phyloP scores from a whole-genome alignment of 768 basidiomycete species.

The Psilocybe cyanescens region DNA sequence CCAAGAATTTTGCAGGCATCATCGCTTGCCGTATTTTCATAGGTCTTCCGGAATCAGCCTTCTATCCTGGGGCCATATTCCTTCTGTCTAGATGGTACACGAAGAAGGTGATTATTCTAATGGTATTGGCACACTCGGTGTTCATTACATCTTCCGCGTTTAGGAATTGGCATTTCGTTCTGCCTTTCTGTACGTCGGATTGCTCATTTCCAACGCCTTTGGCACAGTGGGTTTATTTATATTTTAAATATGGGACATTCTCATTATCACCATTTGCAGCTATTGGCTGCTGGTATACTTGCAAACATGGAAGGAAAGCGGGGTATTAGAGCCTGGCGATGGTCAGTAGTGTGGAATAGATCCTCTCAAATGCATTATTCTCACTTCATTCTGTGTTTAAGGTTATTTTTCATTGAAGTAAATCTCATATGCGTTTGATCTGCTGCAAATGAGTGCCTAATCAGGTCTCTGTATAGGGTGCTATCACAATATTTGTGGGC shows the following conservation, averaged over 20 bases:
- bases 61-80: constrained; percentile 61
- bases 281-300: constrained; percentile 79
- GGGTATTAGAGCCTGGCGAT: constrained; percentile 75
- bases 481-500: constrained; percentile 3
- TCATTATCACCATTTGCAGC: constrained; percentile 30
- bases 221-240: constrained; percentile 50
- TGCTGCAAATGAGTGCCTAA: constrained; percentile 6
- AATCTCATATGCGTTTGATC: constrained; percentile 36
- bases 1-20: constrained; percentile 57
- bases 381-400: background rate
- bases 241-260: background rate
- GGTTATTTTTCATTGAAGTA: constrained; percentile 9
- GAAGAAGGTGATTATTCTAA: constrained; percentile 43
- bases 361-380: background rate
- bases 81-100: constrained; percentile 61
- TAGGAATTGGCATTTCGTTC: constrained; percentile 71
- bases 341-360: background rate
- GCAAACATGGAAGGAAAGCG: constrained; percentile 67
- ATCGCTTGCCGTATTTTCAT: constrained; percentile 62
- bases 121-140: background rate
- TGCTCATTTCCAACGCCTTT: constrained; percentile 70
- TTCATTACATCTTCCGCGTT: background rate
- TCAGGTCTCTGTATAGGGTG: background rate
- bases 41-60: constrained; percentile 68
- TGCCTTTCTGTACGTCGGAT: constrained; percentile 61